Conservation (phyloP, 2,329 filamentous ascomycete species). For the Ascochyta fabae region DNA sequence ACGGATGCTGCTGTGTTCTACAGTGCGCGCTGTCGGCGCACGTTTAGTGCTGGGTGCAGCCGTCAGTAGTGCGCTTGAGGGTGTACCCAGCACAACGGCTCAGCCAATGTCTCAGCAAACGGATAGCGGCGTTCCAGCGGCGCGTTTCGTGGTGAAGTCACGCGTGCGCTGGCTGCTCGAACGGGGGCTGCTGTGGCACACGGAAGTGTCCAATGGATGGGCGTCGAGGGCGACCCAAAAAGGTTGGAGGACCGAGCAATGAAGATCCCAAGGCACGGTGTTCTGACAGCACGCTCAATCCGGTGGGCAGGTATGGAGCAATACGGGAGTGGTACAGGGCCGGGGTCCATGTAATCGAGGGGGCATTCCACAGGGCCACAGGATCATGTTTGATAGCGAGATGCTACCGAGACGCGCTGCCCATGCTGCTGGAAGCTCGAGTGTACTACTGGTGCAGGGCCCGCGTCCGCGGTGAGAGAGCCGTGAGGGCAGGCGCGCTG, state of each 20-base stretch:
- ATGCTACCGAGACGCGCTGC: conserved; percentile 41
- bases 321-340: conserved; percentile 46
- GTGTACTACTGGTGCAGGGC: conserved; percentile 14
- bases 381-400: conserved; percentile 41
- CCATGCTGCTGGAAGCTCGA: conserved; percentile 41
- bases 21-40: conserved; percentile 44
- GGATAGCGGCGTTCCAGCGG: conserved; percentile 48
- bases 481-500: conserved; percentile 15
- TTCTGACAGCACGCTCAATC: conserved; percentile 32
- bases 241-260: conserved; percentile 17
- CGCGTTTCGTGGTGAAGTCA: conserved; percentile 51
- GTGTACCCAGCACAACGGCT: conserved; percentile 42
- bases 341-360: conserved; percentile 47
- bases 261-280: conserved; percentile 6
- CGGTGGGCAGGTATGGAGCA: conserved; percentile 51
- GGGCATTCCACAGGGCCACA: conserved; percentile 40
- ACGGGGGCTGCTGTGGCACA: conserved; percentile 47
- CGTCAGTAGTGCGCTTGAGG: conserved; percentile 46
- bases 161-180: conserved; percentile 49
- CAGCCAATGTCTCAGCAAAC: conserved; percentile 46
- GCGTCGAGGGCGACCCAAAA: conserved; percentile 25
- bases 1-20: conserved; percentile 43
- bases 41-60: conserved; percentile 50
- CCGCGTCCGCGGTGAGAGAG: conserved; percentile 13
- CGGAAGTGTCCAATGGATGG: conserved; percentile 35